Base-by-base conservation (phyloP, 495 filamentous ascomycete genomes). In the Copromyces sp. region DNA sequence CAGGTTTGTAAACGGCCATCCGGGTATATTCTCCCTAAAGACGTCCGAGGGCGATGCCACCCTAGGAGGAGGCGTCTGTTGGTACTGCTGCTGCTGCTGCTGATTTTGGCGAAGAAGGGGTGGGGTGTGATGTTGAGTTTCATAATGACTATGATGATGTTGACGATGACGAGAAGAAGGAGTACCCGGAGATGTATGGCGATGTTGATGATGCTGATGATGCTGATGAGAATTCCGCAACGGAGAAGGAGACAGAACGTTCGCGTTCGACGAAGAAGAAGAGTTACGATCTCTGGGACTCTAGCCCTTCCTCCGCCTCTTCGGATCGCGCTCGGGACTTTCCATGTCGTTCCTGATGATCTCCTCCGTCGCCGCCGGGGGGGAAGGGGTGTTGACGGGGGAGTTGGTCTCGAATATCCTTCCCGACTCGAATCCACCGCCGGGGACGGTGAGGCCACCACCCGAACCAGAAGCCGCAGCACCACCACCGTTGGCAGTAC, bases 351-450 rank as follows among this genome's bases (percentile, higher is more conserved):
- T 74, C 69, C 82, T 74, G 0, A 75, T 32, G 42, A 85, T 83
- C 76, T 86, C 84, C 75, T 86, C 84, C 3, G 84, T 85, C 2
- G 76, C 82, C n/a, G 81, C 80, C 35, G 83, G 37, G 11, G 53
- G 80, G 69, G 83, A 86, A 0, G 84, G 83, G 3, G 81, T 83
- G 69, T 82, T 80, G 14, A 76, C 74, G 8, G 76, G 72, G 24
- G 77, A 79, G 20, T 79, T 78, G 32, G 78, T 78, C 70, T 82
- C 81, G 38, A 80, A 72, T 37, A 81, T 74, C 65, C 78, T 75
- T 5, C 79, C 75, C 3, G 75, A 14, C n/a, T 80, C 78, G 20
- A 77, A 68, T 4, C 47, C 73, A 8, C 68, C 73, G 42, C 42
- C 47, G 47, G 47, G 20, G 11, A 59, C 24, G 11, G 47, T 29